Evolutionary conservation across 2,329 filamentous ascomycete species (phyloP), one percentile per base, ranked within the genome.

Genomic region (Fusarium nelsonii): DNA sequence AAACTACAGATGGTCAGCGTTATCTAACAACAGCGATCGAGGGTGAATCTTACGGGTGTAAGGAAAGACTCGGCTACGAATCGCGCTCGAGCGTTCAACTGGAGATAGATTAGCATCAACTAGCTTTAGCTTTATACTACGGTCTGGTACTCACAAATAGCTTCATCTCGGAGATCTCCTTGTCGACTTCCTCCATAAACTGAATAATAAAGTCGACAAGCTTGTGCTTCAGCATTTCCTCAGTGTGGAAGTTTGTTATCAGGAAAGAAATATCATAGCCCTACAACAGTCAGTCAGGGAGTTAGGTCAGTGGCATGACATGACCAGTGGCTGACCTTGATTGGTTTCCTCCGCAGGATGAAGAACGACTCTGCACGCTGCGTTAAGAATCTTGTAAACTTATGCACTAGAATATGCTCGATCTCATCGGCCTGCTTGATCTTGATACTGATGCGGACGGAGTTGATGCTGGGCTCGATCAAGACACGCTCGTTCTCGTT

Each of bases 81-180:
- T 85, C 96, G 91, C 79, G 96, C 96, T 82, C 96, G 88, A 58
- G 96, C 94, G 80, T 99, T 99, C 79, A 99, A 85, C 95, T 97
- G 76, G 15, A 54, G 54, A 33, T 57, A 34, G 63, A 58, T 78
- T 45, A 75, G 69, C 32, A 23, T 32, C 30, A 16, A 20, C 40
- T 14, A 34, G 26, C 26, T 33, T 18, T n/a, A 6, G 15, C 32
- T 15, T 39, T 4, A 20, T 26, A 26, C 34, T 46, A 6, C 58
- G 16, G 23, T 33, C 7, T 43, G n/a, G 46, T 33, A 85, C 93
- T 73, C 87, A 97, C 95, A 81, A 99, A 99, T 76, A 99, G 91
- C 87, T 99, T 99, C 96, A 99, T 98, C 83, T 99, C 97, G 4
- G 96, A 98, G 64, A 99, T 99, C 81, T 99, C 96, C 86, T 99